Percentiles rank a stretch among this genome's conserved stretches.
Conservation (phyloP, 139 green algal species). For the Chlamydomonas eustigma region DNA sequence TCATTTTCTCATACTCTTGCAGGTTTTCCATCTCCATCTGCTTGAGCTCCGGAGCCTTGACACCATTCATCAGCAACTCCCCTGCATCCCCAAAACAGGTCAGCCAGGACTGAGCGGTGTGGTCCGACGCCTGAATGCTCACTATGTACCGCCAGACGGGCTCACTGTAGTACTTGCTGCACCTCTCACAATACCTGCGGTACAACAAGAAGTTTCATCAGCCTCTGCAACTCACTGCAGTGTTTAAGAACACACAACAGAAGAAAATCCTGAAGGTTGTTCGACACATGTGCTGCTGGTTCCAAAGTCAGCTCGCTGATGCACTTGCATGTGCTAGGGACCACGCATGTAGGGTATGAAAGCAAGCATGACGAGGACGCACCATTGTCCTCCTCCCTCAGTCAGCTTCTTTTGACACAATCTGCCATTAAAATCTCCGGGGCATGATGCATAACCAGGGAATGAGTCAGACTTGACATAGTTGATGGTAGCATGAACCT, state of each 20-base stretch:
- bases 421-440: conserved; percentile 46
- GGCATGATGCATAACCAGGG: conserved; percentile 63
- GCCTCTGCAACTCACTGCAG: no score
- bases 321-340: no score
- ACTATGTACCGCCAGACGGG: conserved; percentile 50
- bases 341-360: no score
- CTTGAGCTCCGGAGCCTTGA: conserved; percentile 2
- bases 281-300: no score
- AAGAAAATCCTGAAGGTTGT: no score
- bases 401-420: conserved; percentile 78
- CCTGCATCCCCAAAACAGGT: conserved; percentile 56
- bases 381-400: conserved; percentile 25
- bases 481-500: conserved; percentile 44
- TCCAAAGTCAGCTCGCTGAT: no score
- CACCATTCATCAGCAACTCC: conserved; percentile 16
- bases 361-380: no score
- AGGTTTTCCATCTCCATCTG: background rate
- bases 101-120: conserved; percentile 50
- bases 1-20: background rate
- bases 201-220: no score
- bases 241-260: no score
- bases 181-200: conserved; percentile 37
- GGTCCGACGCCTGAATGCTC: conserved; percentile 38
- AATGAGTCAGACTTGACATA: conserved; percentile 30
- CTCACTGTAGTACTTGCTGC: conserved; percentile 14